These are phyloP conservation scores for Fremontodendron californicum DNA, from an alignment of 345 rosid species.

Conservation along the genomic window DNA sequence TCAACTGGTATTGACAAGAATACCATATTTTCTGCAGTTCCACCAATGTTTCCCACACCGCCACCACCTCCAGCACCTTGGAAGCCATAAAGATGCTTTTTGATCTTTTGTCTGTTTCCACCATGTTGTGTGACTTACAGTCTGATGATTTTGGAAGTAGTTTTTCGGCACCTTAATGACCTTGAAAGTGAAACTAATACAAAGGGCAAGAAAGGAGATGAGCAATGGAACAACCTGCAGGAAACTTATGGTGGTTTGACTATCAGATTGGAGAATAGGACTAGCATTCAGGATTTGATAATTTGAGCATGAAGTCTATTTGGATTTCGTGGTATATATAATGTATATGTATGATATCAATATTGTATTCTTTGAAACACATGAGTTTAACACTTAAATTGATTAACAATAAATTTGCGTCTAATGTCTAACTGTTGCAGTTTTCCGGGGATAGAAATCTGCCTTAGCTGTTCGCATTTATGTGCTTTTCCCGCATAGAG, in stretches of 20 bases:
- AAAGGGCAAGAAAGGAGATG: not conserved
- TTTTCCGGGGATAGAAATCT: not conserved
- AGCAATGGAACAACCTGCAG: not conserved
- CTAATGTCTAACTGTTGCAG: not conserved
- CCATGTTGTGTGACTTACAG: constrained; percentile 18
- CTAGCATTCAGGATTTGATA: constrained; percentile 15
- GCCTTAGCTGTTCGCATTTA: not conserved
- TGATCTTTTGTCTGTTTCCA: not conserved
- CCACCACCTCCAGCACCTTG: constrained; percentile 99
- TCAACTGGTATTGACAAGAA: constrained; percentile 67
- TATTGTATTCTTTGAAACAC: constrained; percentile 35
- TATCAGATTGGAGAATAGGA: constrained; percentile 1
- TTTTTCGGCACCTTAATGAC: constrained; percentile 19
- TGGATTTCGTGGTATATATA: constrained; percentile 22
- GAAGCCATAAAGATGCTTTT: constrained; percentile 57
- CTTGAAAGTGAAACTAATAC: constrained; percentile 15
- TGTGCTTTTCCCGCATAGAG: not conserved
- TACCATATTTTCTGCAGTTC: constrained; percentile 83
- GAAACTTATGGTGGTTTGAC: not conserved
- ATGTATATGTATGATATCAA: constrained; percentile 33
- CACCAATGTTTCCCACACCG: constrained; percentile 91
- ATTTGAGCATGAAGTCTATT: constrained; percentile 21
- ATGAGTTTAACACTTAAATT: constrained; percentile 18
- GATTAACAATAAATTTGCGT: constrained; percentile 22
- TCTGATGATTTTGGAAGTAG: constrained; percentile 28